These are phyloP conservation scores for Echinosophora koreensis DNA, from an alignment of 306 rosid genomes.

Conservation along the genomic window DNA sequence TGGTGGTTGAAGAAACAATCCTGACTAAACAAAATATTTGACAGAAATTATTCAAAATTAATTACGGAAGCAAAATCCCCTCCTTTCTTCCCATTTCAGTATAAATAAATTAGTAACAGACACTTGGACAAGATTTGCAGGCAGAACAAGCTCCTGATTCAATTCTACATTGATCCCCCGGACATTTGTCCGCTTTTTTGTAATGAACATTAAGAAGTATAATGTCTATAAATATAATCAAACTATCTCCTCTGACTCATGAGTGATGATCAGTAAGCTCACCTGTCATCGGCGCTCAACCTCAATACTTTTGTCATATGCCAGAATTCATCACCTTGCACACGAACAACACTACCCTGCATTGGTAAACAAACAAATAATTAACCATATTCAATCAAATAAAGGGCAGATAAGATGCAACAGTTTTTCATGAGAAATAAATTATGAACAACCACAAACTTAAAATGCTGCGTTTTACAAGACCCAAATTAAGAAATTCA, in stretches of 20 bases:
- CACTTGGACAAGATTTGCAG: constrained; percentile 21
- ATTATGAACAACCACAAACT: not conserved
- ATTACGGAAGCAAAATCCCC: constrained; percentile 12
- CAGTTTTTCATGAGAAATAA: not conserved
- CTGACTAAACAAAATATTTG: not conserved
- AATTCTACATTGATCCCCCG: constrained; percentile 6
- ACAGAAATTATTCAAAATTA: constrained; percentile 29
- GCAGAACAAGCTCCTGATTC: constrained; percentile 13
- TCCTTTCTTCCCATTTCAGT: constrained; percentile 1
- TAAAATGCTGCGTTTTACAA: not conserved
- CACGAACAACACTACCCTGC: constrained; percentile 76
- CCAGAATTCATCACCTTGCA: constrained; percentile 92
- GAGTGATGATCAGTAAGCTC: constrained; percentile 24
- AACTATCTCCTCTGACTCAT: constrained; percentile 23
- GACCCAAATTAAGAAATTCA: not conserved
- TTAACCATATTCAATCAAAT: constrained; percentile 20
- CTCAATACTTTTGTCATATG: constrained; percentile 94
- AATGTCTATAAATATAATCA: not conserved
- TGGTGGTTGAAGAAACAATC: not conserved
- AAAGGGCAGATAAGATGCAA: not conserved
- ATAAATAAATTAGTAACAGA: constrained; percentile 21
- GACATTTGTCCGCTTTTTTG: not conserved
- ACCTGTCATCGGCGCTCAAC: constrained; percentile 79
- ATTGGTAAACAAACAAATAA: constrained; percentile 14
- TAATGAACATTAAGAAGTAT: constrained; percentile 5